Evolutionary conservation across 371 early-diverging fungal species (phyloP).

Genomic region (Sporodiniella umbellata): DNA sequence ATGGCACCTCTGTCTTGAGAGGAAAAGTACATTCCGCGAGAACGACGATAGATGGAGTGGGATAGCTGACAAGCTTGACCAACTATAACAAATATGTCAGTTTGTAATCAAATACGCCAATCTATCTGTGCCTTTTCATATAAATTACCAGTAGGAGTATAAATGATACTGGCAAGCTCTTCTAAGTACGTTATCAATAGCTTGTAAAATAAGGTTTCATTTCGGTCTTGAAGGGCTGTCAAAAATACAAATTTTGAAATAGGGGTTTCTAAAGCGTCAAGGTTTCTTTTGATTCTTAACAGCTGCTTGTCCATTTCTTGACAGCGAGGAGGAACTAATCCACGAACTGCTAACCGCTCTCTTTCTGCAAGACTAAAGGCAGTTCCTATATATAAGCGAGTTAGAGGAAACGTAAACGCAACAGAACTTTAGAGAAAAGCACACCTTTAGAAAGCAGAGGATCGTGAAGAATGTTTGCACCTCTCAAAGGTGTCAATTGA

Average conservation of each 20-base stretch:
- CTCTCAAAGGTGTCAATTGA: slow-evolving; percentile 50
- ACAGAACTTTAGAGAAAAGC: too few species aligned
- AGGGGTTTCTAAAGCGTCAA: slow-evolving; percentile 55
- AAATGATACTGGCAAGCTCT: slow-evolving; percentile 47
- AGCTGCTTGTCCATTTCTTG: slow-evolving; percentile 67
- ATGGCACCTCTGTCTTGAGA: slow-evolving; percentile 57
- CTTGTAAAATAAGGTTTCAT: slow-evolving; percentile 67
- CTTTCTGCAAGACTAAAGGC: slow-evolving; percentile 63
- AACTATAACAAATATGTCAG: slow-evolving; percentile 14
- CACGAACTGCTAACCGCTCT: slow-evolving; percentile 66
- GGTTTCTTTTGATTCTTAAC: slow-evolving; percentile 55
- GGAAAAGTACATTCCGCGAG: slow-evolving; percentile 65
- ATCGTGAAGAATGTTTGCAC: slow-evolving; percentile 60
- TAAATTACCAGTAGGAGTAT: slow-evolving; percentile 42
- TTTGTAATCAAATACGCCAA: background rate
- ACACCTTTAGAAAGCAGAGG: slow-evolving; percentile 56
- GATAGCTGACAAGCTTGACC: slow-evolving; percentile 52
- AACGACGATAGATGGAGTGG: slow-evolving; percentile 62
- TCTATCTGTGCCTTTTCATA: too few species aligned
- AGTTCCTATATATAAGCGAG: slow-evolving; percentile 37
- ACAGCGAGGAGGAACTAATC: slow-evolving; percentile 62
- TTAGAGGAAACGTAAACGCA: too few species aligned
- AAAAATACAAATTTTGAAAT: slow-evolving; percentile 60
- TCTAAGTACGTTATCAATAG: slow-evolving; percentile 58
- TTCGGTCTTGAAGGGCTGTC: slow-evolving; percentile 53